A percentile compares a stretch with the other conserved stretches of the same genome.
Conservation (phyloP, 2,329 filamentous ascomycete genomes). For the Didymella glomerata region DNA sequence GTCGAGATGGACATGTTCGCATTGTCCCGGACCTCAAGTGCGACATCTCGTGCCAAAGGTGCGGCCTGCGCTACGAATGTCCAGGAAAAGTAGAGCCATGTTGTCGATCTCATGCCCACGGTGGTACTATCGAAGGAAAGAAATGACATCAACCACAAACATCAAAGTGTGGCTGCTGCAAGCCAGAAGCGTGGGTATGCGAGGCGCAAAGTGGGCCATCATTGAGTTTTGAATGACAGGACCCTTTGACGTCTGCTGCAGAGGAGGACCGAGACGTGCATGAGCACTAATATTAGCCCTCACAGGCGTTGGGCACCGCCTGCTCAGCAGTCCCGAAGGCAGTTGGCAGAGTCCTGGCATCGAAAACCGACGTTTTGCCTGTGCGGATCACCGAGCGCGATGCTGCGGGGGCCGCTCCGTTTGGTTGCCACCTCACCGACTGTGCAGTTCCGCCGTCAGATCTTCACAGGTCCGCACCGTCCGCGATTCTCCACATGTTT, state of each 20-base stretch:
- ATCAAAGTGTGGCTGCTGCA: slow-evolving; percentile 2
- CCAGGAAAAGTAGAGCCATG: slow-evolving; percentile 5
- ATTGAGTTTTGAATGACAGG: slow-evolving; percentile 6
- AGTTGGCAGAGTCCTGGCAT: neutral
- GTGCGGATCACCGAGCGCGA: slow-evolving; percentile 10
- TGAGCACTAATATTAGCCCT: slow-evolving; percentile 1
- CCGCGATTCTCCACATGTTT: slow-evolving; percentile 6
- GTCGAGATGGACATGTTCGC: slow-evolving; percentile 17
- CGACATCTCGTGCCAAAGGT: slow-evolving; percentile 6
- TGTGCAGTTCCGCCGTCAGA: slow-evolving; percentile 7
- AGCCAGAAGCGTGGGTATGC: neutral
- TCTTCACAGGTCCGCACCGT: neutral
- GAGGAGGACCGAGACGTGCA: slow-evolving; percentile 2
- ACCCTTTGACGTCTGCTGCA: neutral
- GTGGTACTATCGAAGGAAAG: neutral
- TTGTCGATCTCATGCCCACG: slow-evolving; percentile 1
- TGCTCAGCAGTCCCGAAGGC: neutral
- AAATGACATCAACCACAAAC: neutral
- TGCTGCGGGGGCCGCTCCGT: slow-evolving; percentile 5
- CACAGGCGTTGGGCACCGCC: neutral
- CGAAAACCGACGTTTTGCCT: slow-evolving; percentile 8
- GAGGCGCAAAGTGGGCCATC: slow-evolving; percentile 4
- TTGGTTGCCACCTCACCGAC: neutral
- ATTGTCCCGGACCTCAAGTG: slow-evolving; percentile 6
- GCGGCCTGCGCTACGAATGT: slow-evolving; percentile 7